Evolutionary conservation across 2,329 filamentous ascomycete genomes (phyloP), one percentile per base, ranked within the genome.

Genomic region (Paramyrothecium sp.): DNA sequence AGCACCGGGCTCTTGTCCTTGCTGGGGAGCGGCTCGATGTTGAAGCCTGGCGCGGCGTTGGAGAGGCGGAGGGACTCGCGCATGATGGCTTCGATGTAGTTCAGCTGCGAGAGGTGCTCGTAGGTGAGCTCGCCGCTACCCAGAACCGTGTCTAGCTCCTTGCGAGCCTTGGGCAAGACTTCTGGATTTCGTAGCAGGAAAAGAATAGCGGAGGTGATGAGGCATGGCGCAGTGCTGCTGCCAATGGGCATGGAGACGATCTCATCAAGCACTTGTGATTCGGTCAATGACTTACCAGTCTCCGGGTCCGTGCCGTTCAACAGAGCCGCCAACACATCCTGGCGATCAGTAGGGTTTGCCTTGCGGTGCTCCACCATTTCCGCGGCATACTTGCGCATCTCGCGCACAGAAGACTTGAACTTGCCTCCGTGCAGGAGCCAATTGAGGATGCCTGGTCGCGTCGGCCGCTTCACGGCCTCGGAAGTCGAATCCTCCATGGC

Each of bases 171-270:
- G 33, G 69, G 64, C n/a, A 84, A 70, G 1, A 72, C 75, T 0
- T 73, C 67, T 0, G 82, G 82, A 64, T 82, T 81, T 69, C 79
- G 78, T 2, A 81, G 61, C 2, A 87, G 72, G 53, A 81, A 77
- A 61, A 81, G 79, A 58, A 86, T 78, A 10, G 74, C 71, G 8
- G 71, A 75, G 59, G 70, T 74, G 59, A 81, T 65, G 64, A 75
- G 71, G 58, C 76, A 78, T 2, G 79, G 79, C 3, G 79, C 76
- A 0, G 80, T 82, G 66, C 75, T 78, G 68, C 75, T 80, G 3
- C 81, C 84, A 54, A 86, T 86, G 46, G 89, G 81, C 76, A 90
- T 89, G 2, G 82, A 82, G 54, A 89, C 83, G 62, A 91, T 85
- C 68, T 91, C 88, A 69, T 89, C 85, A 51, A 88, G 79, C 52